Evolutionary conservation across 768 basidiomycete species (phyloP).

Genomic region (Pilatotrama ljubarskyi): DNA sequence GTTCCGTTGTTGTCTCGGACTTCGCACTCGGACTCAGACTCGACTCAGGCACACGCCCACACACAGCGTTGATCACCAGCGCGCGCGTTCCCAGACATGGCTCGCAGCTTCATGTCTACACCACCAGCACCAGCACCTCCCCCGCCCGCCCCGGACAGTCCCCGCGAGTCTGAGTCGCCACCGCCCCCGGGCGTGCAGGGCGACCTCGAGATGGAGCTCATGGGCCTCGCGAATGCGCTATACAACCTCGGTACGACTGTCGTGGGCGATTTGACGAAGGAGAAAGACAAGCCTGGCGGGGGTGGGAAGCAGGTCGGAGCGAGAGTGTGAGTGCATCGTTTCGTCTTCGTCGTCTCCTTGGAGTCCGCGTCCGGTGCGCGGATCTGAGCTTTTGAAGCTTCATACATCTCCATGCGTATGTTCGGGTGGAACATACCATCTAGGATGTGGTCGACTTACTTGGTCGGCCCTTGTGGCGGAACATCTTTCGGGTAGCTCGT

Average conservation of each 20-base stretch:
- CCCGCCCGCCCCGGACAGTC: slow-evolving; percentile 56
- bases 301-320: slow-evolving; percentile 77
- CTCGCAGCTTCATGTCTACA: slow-evolving; percentile 20
- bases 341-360: neutral
- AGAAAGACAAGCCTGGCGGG: slow-evolving; percentile 62
- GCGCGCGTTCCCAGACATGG: slow-evolving; percentile 12
- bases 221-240: slow-evolving; percentile 73
- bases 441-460: too few relatives aligned
- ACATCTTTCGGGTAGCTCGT: too few relatives aligned
- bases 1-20: neutral
- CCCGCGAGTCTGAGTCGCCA: slow-evolving; percentile 73
- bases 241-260: slow-evolving; percentile 85
- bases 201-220: slow-evolving; percentile 72
- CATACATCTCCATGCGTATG: too few relatives aligned
- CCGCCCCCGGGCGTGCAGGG: slow-evolving; percentile 68
- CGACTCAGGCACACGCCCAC: neutral
- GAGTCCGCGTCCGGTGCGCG: neutral
- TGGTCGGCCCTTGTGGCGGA: too few relatives aligned
- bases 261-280: slow-evolving; percentile 80
- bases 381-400: neutral
- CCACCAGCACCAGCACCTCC: slow-evolving; percentile 7
- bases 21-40: neutral
- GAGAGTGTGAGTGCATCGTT: slow-evolving; percentile 54
- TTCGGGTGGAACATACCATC: too few relatives aligned
- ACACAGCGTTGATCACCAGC: neutral